Conservation (phyloP, 169 alveolate genomes). For the Sarcocystis neurona region DNA sequence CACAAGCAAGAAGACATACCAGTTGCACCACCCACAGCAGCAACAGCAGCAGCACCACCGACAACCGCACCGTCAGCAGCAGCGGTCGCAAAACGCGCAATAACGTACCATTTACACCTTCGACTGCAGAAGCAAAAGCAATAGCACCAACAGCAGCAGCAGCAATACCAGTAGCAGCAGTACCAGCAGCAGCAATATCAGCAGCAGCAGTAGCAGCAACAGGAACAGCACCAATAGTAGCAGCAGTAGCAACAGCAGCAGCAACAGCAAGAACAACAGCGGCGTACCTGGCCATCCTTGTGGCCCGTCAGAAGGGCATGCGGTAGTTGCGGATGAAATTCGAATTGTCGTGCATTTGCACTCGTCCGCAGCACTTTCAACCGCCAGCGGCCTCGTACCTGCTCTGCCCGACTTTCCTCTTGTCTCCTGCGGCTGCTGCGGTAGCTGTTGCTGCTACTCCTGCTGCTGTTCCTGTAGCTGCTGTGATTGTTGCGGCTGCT, state of each 20-base stretch:
- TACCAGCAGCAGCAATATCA: background rate
- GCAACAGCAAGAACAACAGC: background rate
- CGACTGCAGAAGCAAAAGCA: background rate
- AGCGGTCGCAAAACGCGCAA: too few relatives aligned
- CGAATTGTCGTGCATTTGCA: conserved; percentile 69
- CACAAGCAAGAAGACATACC: too few relatives aligned
- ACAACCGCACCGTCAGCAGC: too few relatives aligned
- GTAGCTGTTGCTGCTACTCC: too few relatives aligned
- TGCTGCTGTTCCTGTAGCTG: too few relatives aligned
- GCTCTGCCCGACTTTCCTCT: too few relatives aligned
- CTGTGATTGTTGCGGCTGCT: too few relatives aligned
- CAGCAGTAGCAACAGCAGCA: background rate
- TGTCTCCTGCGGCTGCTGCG: too few relatives aligned
- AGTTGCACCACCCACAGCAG: too few relatives aligned
- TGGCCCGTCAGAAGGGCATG: conserved; percentile 66
- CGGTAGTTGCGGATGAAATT: conserved; percentile 60
- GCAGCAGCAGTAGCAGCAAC: background rate
- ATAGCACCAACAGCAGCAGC: background rate
- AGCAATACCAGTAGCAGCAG: background rate
- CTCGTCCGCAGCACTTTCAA: conserved; percentile 56
- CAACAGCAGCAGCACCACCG: too few relatives aligned
- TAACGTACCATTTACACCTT: too few relatives aligned
- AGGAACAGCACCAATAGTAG: background rate
- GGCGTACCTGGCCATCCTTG: conserved; percentile 65
- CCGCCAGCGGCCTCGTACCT: too few relatives aligned